Conservation (phyloP, 805 yeast species). For the Yamadazyma scolyti region DNA sequence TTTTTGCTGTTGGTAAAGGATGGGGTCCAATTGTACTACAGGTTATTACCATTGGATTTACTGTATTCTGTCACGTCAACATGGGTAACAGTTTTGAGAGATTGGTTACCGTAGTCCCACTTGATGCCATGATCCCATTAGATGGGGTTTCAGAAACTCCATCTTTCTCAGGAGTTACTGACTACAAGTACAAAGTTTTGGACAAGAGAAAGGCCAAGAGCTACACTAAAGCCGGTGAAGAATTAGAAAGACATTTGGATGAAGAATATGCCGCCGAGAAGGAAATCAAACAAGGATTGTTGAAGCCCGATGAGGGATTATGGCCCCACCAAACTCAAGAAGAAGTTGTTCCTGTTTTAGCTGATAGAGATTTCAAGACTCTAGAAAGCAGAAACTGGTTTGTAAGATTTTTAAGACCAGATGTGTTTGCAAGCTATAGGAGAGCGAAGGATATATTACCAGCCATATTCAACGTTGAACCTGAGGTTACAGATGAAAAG, state of each 20-base stretch:
- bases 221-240: constrained; percentile 3
- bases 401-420: constrained; percentile 56
- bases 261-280: constrained; percentile 16
- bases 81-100: constrained; percentile 64
- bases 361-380: constrained; percentile 57
- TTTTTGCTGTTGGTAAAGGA: constrained; percentile 85
- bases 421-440: constrained; percentile 48
- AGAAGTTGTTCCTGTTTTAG: constrained; percentile 52
- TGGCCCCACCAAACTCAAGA: no score
- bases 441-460: constrained; percentile 33
- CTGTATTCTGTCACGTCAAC: constrained; percentile 66
- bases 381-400: constrained; percentile 36
- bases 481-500: constrained; percentile 40
- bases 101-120: constrained; percentile 56
- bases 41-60: constrained; percentile 58
- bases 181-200: constrained; percentile 30
- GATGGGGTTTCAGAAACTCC: constrained; percentile 67
- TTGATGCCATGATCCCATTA: constrained; percentile 71
- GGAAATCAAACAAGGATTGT: constrained; percentile 18
- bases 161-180: constrained; percentile 42
- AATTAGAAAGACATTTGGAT: constrained; percentile 7
- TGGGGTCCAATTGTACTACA: constrained; percentile 92
- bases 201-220: constrained; percentile 9
- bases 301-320: constrained; percentile 10
- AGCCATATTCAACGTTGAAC: constrained; percentile 28